Percentiles rank a stretch among this genome's conserved stretches.
Conservation (phyloP, 306 rosid species). For the Begonia fuchsioides region DNA sequence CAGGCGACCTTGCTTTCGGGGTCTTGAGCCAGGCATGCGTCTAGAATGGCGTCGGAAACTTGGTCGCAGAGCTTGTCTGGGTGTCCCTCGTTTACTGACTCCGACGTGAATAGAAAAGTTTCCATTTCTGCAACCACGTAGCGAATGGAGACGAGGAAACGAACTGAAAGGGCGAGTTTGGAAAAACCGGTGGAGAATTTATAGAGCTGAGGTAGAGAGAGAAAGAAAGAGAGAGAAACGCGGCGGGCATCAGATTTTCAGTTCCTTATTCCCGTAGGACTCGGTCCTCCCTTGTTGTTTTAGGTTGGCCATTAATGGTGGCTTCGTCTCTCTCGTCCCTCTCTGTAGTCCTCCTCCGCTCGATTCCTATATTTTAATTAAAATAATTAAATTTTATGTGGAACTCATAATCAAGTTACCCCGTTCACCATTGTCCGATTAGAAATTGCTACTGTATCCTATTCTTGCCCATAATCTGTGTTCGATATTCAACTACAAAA, state of each 20-base stretch:
- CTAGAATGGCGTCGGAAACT: conserved; percentile 64
- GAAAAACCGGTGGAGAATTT: neutral
- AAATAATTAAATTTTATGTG: no score
- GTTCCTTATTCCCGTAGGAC: neutral
- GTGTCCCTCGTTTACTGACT: conserved; percentile 75
- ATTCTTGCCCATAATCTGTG: no score
- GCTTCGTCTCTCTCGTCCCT: neutral
- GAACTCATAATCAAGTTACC: no score
- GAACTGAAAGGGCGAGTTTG: neutral
- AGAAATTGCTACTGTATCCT: no score
- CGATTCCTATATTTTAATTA: no score
- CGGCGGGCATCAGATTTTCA: conserved; percentile 1
- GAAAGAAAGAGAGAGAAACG: conserved; percentile 9
- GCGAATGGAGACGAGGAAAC: neutral
- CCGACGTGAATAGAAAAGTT: conserved; percentile 63
- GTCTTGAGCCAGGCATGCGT: conserved; percentile 71
- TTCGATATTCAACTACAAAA: no score
- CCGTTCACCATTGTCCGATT: no score
- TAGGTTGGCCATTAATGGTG: neutral
- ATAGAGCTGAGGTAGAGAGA: conserved; percentile 3
- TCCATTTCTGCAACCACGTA: conserved; percentile 31
- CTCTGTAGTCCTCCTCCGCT: neutral
- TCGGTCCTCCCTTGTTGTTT: neutral
- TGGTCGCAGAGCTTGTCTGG: conserved; percentile 81
- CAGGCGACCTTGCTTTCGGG: conserved; percentile 54